Conservation (phyloP, 176 grass and related monocot genomes). For the Raddia distichophylla region DNA sequence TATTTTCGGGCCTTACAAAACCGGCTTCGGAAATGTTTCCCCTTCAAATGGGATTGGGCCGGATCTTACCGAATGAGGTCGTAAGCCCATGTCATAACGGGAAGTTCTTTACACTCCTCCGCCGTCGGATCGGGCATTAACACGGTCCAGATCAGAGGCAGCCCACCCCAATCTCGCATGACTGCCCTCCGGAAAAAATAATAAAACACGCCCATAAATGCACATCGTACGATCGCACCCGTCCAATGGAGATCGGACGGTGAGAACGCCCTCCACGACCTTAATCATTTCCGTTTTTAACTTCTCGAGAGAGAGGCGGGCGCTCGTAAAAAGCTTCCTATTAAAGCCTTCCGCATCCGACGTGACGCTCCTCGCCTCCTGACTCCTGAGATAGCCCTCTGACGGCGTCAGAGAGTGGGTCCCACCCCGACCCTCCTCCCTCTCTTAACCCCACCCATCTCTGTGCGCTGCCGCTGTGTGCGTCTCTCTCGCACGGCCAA, state of each 20-base stretch:
- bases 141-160: slow-evolving; percentile 39
- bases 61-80: not conserved
- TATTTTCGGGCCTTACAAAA: not conserved
- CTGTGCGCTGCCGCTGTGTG: not conserved
- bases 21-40: not conserved
- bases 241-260: not conserved
- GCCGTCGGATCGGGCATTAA: slow-evolving; percentile 7
- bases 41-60: not conserved
- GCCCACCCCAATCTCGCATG: not conserved
- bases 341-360: slow-evolving; percentile 30
- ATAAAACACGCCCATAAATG: not conserved
- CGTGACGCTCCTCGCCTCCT: slow-evolving; percentile 24
- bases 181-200: not conserved
- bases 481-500: not conserved
- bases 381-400: not conserved
- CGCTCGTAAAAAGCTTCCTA: slow-evolving; percentile 15
- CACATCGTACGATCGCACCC: not conserved
- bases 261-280: not conserved
- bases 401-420: slow-evolving; percentile 29
- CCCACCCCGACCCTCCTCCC: not conserved
- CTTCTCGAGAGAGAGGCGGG: not conserved
- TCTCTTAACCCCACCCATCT: slow-evolving; percentile 38
- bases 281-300: not conserved
- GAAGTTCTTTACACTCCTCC: not conserved
- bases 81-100: not conserved